Conservation (phyloP, 2,329 filamentous ascomycete species). For the Delphinella strobiligena region DNA sequence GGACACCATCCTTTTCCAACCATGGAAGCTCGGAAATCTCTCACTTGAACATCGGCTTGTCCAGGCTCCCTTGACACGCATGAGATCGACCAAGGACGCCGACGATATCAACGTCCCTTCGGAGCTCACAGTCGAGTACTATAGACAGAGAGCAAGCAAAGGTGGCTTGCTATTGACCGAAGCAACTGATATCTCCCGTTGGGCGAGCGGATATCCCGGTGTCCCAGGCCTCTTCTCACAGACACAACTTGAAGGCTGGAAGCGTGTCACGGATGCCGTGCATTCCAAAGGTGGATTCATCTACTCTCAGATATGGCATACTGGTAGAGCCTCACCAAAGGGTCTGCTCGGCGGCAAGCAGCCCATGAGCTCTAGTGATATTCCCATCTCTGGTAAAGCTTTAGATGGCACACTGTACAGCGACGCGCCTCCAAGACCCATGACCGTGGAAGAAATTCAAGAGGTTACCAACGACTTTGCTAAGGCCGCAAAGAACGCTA, state of each 20-base stretch:
- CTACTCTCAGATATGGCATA: slow-evolving; percentile 49
- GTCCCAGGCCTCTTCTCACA: slow-evolving; percentile 45
- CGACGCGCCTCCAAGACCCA: slow-evolving; percentile 21
- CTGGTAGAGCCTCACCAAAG: slow-evolving; percentile 35
- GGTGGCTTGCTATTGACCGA: slow-evolving; percentile 46
- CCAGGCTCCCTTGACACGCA: slow-evolving; percentile 28
- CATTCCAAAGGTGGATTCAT: slow-evolving; percentile 52
- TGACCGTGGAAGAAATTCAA: slow-evolving; percentile 26
- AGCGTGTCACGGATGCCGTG: slow-evolving; percentile 46
- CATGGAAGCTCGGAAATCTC: slow-evolving; percentile 20
- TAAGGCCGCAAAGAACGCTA: slow-evolving; percentile 14
- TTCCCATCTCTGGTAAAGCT: slow-evolving; percentile 18
- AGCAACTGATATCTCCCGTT: slow-evolving; percentile 36
- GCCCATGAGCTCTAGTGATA: slow-evolving; percentile 19
- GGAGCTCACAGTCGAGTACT: slow-evolving; percentile 36
- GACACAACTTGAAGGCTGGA: slow-evolving; percentile 48
- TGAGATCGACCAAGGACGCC: slow-evolving; percentile 21
- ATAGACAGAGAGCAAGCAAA: slow-evolving; percentile 37
- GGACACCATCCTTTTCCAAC: slow-evolving; percentile 20
- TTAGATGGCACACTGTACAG: slow-evolving; percentile 20
- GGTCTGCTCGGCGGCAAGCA: slow-evolving; percentile 13
- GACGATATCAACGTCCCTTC: slow-evolving; percentile 34
- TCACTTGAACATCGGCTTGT: slow-evolving; percentile 25
- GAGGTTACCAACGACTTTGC: slow-evolving; percentile 16
- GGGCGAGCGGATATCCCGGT: slow-evolving; percentile 33